Percentiles rank a stretch among this genome's conserved stretches.
These are phyloP conservation scores for Saccharum hybrid DNA, from an alignment of 202 grass and related monocot species.

Conservation along the genomic window DNA sequence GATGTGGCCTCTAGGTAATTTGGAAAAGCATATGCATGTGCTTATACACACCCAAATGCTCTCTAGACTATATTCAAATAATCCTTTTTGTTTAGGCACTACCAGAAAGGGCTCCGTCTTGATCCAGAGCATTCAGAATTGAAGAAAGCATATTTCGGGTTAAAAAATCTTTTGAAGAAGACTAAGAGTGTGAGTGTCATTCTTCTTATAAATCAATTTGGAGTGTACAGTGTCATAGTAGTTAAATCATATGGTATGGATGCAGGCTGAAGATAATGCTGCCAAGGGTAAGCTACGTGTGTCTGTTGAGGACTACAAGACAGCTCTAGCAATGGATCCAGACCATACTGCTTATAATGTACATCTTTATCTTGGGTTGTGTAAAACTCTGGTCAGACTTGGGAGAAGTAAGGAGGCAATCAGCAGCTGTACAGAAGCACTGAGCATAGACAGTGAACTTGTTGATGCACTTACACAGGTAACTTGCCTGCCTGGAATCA, in stretches of 20 bases:
- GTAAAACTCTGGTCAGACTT: slow-evolving; percentile 94
- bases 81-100: slow-evolving; percentile 69
- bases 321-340: slow-evolving; percentile 86
- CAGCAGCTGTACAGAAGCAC: slow-evolving; percentile 74
- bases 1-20: slow-evolving; percentile 89
- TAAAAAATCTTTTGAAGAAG: slow-evolving; percentile 99
- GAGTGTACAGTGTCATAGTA: not conserved
- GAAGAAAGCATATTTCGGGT: slow-evolving; percentile 97
- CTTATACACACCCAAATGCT: not conserved
- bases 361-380: slow-evolving; percentile 83
- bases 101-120: slow-evolving; percentile 85
- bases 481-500: slow-evolving; percentile 21
- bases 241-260: slow-evolving; percentile 26
- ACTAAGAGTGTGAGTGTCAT: slow-evolving; percentile 74
- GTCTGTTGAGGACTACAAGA: slow-evolving; percentile 90
- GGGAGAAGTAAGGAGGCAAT: slow-evolving; percentile 95
- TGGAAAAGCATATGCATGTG: not conserved
- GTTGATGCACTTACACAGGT: slow-evolving; percentile 90
- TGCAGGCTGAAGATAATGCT: slow-evolving; percentile 89
- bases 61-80: slow-evolving; percentile 6
- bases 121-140: slow-evolving; percentile 90
- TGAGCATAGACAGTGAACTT: slow-evolving; percentile 85
- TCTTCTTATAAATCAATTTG: slow-evolving; percentile 4
- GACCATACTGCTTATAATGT: slow-evolving; percentile 77
- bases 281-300: slow-evolving; percentile 83